phyloP scores from a whole-genome alignment of 2,329 filamentous ascomycete genomes.

The Epichloe gansuensis region DNA sequence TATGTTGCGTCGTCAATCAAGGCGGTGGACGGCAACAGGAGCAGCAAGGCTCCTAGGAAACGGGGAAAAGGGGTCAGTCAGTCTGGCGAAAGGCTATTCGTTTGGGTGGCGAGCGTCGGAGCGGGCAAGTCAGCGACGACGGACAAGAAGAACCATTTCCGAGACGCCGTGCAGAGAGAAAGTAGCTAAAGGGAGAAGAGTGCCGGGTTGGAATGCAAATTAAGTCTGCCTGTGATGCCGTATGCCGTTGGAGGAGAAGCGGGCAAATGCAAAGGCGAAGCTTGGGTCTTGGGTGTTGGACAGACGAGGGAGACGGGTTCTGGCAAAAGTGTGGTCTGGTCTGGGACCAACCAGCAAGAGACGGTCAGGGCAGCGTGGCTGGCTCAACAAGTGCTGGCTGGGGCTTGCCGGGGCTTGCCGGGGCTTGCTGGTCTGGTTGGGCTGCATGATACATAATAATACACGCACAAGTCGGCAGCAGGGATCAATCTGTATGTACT shows the following conservation, averaged over 20 bases:
- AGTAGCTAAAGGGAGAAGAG: background rate
- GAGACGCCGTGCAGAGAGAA: background rate
- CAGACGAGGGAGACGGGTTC: background rate
- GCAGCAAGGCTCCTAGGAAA: conserved; percentile 5
- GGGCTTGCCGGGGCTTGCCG: too few relatives aligned
- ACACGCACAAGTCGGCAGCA: background rate
- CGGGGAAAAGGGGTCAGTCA: conserved; percentile 7
- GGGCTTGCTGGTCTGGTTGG: too few relatives aligned
- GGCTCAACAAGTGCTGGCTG: background rate
- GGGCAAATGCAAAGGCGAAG: conserved; percentile 1
- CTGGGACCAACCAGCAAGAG: too few relatives aligned
- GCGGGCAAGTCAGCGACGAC: conserved; percentile 10
- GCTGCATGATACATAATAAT: background rate
- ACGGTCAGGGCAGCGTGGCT: background rate
- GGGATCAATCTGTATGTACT: background rate
- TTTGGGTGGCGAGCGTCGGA: background rate
- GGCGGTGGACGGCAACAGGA: conserved; percentile 5
- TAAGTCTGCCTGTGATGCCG: conserved; percentile 6
- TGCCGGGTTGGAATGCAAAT: conserved; percentile 1
- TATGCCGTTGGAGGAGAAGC: conserved; percentile 4
- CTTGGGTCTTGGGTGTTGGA: conserved; percentile 2
- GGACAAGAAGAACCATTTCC: conserved; percentile 12
- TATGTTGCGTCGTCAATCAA: conserved; percentile 6
- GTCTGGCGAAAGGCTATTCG: conserved; percentile 4
- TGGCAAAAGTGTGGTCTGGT: background rate